Base-by-base conservation (phyloP, 1,284 basidiomycete species). In the Tylopilus microsporus region DNA sequence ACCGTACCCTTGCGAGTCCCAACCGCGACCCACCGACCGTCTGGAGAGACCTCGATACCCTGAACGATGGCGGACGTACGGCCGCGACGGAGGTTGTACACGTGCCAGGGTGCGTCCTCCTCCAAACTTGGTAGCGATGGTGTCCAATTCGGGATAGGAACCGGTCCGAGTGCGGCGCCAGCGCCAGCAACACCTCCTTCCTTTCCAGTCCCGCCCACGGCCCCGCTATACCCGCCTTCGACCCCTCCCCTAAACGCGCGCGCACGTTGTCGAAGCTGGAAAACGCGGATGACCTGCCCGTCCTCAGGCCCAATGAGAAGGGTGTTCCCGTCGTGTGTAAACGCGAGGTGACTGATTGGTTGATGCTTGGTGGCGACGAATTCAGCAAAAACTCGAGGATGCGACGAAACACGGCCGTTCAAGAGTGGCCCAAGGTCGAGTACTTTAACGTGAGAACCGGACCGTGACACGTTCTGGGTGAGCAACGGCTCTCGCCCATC, bases 21-120 rank as follows among this genome's bases (percentile, higher is more conserved):
- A 37, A 93, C 74, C 1, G 84, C 88, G 7, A 88, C 73, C 85
- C 89, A 93, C 34, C 25, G 25, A 25, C 25, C 85, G 64, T 90
- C 87, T 0, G 71, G 66, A 3, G 85, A 80, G 76, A 85, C 85
- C 52, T 73, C 77, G n/a, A 84, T 73, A 12, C 70, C 69, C 54
- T 86, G 82, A 5, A 93, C 81, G 2, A 81, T 72, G 2, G 86
- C 91, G 2, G 79, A 76, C 11, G 91, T 92, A 45, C 84, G 78
- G 9, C 92, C 92, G 6, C 92, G 77, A 45, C 81, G 77, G 16
- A 93, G 77, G 59, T 83, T 79, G 66, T 92, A 92, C 55, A 86
- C 25, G 25, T 25, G 25, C 25, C 25, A 25, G 2, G 75, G 82
- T 58, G 66, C 75, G 61, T 65, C 72, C 57, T 55, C 64, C 37